These are phyloP conservation scores for Paraglomus brasilianum DNA, from an alignment of 192 early-diverging fungal genomes.

Conservation along the genomic window DNA sequence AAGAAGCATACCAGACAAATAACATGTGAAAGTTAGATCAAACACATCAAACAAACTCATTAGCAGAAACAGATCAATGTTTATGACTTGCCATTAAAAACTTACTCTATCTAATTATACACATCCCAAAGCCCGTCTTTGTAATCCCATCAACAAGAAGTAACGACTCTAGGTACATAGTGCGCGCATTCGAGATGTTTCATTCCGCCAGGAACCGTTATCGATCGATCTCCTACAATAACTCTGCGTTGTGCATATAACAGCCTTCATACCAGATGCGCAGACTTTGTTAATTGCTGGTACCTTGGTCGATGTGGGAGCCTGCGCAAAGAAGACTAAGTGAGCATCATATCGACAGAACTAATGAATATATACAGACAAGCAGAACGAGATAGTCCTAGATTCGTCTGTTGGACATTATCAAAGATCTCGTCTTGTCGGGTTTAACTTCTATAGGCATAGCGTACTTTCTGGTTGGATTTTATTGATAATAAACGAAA, in stretches of 20 bases:
- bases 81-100: not conserved
- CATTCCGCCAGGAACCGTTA: constrained; percentile 95
- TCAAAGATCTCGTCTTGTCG: no score
- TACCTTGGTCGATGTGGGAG: constrained; percentile 77
- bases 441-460: no score
- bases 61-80: not conserved
- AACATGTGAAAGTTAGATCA: constrained; percentile 20
- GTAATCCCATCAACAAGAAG: constrained; percentile 70
- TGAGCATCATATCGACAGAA: no score
- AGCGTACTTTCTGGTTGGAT: no score
- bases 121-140: constrained; percentile 97
- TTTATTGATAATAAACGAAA: no score
- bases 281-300: constrained; percentile 99
- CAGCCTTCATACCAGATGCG: constrained; percentile 96
- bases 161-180: constrained; percentile 43
- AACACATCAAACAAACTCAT: not conserved
- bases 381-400: no score
- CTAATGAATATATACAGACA: no score
- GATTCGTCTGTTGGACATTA: no score
- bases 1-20: not conserved
- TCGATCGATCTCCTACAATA: constrained; percentile 70
- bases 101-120: constrained; percentile 86
- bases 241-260: constrained; percentile 86
- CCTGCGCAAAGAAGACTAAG: no score
- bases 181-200: constrained; percentile 96